Conservation (phyloP, 345 rosid genomes). For the Rhodamnia argentea region DNA sequence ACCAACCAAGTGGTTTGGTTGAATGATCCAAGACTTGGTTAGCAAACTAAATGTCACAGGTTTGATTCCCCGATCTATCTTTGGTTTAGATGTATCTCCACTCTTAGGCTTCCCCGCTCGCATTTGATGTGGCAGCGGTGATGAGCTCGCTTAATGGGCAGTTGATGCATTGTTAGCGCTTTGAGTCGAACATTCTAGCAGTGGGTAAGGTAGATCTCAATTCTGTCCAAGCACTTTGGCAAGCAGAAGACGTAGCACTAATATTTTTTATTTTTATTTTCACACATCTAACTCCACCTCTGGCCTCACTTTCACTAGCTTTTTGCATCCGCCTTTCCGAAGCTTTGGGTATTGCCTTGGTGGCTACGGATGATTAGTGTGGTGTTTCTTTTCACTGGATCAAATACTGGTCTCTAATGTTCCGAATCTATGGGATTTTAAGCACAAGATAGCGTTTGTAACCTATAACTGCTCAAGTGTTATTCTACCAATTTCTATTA, state of each 20-base stretch:
- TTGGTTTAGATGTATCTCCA: neutral
- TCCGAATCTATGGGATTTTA: neutral
- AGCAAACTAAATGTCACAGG: neutral
- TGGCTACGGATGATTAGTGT: neutral
- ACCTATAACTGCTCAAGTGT: neutral
- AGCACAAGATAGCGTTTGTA: neutral
- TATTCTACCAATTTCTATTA: neutral
- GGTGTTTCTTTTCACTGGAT: neutral
- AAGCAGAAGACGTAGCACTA: neutral
- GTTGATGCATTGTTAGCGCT: neutral
- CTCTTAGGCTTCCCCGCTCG: neutral
- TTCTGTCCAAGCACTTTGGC: neutral
- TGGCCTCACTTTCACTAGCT: neutral
- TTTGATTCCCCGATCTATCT: neutral
- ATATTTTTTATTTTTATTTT: neutral
- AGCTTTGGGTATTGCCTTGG: neutral
- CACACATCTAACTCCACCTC: neutral
- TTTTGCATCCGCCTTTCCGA: neutral
- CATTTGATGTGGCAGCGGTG: neutral
- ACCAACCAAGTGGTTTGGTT: neutral
- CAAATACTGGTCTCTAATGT: neutral
- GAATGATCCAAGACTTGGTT: neutral
- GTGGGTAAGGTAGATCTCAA: neutral
- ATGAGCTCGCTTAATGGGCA: neutral
- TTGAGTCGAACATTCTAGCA: neutral